Base-by-base conservation (phyloP, 2,329 filamentous ascomycete genomes). In the Verticillium zaregamsianum region DNA sequence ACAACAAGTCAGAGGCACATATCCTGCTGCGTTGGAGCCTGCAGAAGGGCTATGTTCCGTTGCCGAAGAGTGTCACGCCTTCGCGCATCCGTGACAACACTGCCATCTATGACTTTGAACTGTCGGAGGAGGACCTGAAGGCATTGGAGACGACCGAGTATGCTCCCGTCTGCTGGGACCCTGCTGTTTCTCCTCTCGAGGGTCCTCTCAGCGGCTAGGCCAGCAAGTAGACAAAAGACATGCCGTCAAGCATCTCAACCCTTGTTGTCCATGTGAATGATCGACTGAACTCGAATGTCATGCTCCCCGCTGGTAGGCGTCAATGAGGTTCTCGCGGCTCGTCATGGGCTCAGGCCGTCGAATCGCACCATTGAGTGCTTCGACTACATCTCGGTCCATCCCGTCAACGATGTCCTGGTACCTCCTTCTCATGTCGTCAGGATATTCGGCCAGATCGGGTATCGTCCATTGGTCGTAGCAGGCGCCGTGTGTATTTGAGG, bases 1-100 rank as follows among this genome's bases (percentile, higher is more conserved):
- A 95, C 72, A 81, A 80, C 66, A 93, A 90, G 77, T 85, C 85
- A 8, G 85, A 89, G 63, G 89, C 90, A 11, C 93, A 96, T 80
- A 78, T 96, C 11, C 75, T 97, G 69, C 77, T 96, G 58, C 83
- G 92, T 65, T 97, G 92, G 83, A 90, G 90, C 67, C 74, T 96
- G 74, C 90, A 96, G 75, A 93, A 91, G 76, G 89, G 86, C 4
- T 87, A 86, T 72, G 81, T 90, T 37, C 90, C 90, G 55, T 77
- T 93, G 64, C 89, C 90, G 25, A 93, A 93, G 82, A 91, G 87
- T 63, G 88, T 89, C 58, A 89, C 85, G 5, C 82, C 86, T 0
- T 84, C 81, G 33, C 81, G 90, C 14, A 92, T 93, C 65, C 77
- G 79, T 63, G 83, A 87, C 70, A 93, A 93, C 68, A 74, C 81